Percentiles rank a stretch among this genome's conserved stretches.
These are phyloP conservation scores for Hypoxylon crocopeplum DNA, from an alignment of 495 filamentous ascomycete genomes.

Conservation along the genomic window DNA sequence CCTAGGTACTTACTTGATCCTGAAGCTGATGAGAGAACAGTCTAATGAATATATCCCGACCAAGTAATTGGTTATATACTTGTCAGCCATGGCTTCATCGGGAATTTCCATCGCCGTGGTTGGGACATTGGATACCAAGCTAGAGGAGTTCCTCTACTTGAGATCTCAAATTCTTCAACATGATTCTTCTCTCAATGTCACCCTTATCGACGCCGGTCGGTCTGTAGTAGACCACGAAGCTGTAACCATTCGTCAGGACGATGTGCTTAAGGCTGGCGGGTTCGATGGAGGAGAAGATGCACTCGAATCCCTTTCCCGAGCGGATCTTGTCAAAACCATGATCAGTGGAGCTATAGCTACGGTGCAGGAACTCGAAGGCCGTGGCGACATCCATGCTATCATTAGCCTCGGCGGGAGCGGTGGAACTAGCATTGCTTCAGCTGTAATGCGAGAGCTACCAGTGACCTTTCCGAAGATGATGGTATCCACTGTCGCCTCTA, in stretches of 20 bases:
- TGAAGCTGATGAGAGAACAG: too few relatives aligned
- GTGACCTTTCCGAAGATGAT: slow-evolving; percentile 73
- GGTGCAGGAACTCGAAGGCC: slow-evolving; percentile 44
- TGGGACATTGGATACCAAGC: slow-evolving; percentile 75
- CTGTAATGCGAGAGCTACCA: slow-evolving; percentile 65
- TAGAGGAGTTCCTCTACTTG: slow-evolving; percentile 64
- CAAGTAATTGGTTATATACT: not conserved
- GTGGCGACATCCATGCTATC: slow-evolving; percentile 57
- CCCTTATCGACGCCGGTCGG: slow-evolving; percentile 65
- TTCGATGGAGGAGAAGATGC: slow-evolving; percentile 13
- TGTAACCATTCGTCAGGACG: slow-evolving; percentile 55
- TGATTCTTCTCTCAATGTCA: slow-evolving; percentile 43
- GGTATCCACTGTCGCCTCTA: slow-evolving; percentile 70
- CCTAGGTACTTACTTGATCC: too few relatives aligned
- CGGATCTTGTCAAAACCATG: slow-evolving; percentile 59
- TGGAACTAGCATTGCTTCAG: slow-evolving; percentile 62
- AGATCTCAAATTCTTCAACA: slow-evolving; percentile 52
- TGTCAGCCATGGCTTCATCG: slow-evolving; percentile 31
- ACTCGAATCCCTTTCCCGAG: slow-evolving; percentile 48
- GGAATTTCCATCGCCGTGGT: slow-evolving; percentile 62
- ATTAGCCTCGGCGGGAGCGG: slow-evolving; percentile 64
- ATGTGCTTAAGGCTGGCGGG: slow-evolving; percentile 41
- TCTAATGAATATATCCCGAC: too few relatives aligned
- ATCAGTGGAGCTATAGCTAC: slow-evolving; percentile 45
- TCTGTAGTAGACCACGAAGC: slow-evolving; percentile 45